phyloP scores from a whole-genome alignment of 2,329 filamentous ascomycete genomes.

The Ramularia endophylla region DNA sequence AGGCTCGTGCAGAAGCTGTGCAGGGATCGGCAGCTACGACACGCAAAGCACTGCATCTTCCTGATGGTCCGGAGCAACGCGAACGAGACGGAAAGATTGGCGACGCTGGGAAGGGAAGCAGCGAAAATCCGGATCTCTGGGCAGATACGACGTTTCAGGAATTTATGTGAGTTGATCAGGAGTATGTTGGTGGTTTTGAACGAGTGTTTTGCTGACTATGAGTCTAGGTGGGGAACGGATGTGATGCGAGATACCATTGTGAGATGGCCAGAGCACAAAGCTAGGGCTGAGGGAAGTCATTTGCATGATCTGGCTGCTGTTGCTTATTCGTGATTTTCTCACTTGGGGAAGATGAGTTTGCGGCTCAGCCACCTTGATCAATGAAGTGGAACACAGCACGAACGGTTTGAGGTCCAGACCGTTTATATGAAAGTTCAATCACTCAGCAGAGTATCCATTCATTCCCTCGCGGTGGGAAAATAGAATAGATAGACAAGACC shows the following conservation, averaged over 20 bases:
- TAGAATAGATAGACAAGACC: no score
- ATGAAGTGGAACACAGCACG: no score
- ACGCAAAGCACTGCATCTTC: constrained; percentile 29
- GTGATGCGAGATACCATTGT: constrained; percentile 12
- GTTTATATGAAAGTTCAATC: no score
- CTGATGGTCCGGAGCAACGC: constrained; percentile 14
- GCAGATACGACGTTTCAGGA: constrained; percentile 12
- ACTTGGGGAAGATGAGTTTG: no score
- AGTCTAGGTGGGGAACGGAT: constrained; percentile 7
- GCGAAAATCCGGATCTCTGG: constrained; percentile 12
- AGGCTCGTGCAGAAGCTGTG: constrained; percentile 35
- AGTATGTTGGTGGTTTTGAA: background rate
- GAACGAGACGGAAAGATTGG: constrained; percentile 14
- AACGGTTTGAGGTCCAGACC: no score
- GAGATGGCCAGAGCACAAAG: constrained; percentile 12
- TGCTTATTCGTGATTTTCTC: constrained; percentile 5
- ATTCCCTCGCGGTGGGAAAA: no score
- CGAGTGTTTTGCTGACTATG: background rate
- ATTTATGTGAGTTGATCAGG: constrained; percentile 4
- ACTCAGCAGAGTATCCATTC: no score
- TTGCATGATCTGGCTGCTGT: constrained; percentile 7
- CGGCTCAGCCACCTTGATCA: no score
- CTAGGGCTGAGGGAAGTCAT: constrained; percentile 10
- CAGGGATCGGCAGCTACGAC: constrained; percentile 35
- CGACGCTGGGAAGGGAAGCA: constrained; percentile 6